Conservation (phyloP, 2,329 filamentous ascomycete genomes). For the Paecilomyces sp. region DNA sequence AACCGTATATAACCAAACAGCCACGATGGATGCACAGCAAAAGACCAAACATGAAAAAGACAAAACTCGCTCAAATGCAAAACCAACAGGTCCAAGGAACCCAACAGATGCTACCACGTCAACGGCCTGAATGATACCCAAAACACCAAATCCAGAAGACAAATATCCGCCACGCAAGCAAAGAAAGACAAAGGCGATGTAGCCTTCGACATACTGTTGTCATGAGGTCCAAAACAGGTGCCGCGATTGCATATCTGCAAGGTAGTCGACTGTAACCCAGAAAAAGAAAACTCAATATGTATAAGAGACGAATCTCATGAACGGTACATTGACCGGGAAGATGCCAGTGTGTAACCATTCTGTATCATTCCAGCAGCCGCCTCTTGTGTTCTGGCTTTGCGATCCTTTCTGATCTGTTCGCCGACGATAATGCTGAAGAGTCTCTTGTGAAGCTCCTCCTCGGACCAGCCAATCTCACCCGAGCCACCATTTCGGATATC, state of each 20-base stretch:
- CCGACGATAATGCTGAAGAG: constrained; percentile 42
- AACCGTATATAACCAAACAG: not conserved
- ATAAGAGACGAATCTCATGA: not conserved
- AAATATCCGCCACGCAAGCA: not conserved
- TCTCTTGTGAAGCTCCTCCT: constrained; percentile 36
- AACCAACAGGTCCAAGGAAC: not conserved
- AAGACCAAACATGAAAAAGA: not conserved
- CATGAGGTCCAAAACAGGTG: not conserved
- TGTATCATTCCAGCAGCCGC: constrained; percentile 1
- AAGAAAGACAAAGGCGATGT: not conserved
- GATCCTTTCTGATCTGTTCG: constrained; percentile 36
- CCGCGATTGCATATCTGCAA: not conserved
- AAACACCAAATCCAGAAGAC: not conserved
- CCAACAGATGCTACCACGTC: not conserved
- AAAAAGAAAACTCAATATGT: not conserved
- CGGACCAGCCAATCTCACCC: constrained; percentile 35
- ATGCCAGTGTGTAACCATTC: not conserved
- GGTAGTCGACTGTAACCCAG: not conserved
- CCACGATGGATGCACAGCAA: not conserved
- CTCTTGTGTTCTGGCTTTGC: constrained; percentile 20
- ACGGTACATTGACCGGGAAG: not conserved
- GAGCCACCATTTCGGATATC: constrained; percentile 28
- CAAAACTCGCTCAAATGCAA: not conserved
- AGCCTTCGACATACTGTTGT: not conserved
- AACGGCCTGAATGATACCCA: not conserved